These are phyloP conservation scores for Solanum infundibuliforme DNA, from an alignment of 257 asterid genomes.

Conservation along the genomic window DNA sequence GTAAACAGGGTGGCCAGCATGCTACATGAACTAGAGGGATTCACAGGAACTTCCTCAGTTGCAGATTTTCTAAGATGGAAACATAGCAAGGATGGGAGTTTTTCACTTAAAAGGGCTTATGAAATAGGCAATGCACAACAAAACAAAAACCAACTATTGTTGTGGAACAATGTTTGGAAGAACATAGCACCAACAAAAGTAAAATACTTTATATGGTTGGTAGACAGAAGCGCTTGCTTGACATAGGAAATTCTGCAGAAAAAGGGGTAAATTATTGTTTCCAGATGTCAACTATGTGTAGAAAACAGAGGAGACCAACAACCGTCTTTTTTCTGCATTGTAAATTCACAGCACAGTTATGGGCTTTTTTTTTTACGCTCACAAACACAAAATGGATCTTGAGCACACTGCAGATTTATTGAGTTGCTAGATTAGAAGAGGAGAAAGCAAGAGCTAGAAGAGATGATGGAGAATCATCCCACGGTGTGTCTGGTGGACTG, in stretches of 20 bases:
- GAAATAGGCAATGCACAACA: not conserved
- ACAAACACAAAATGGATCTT: not conserved
- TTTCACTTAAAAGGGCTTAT: not conserved
- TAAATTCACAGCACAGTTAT: not conserved
- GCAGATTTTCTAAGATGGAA: not conserved
- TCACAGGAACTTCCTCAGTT: not conserved
- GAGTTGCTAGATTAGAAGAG: not conserved
- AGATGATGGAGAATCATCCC: not conserved
- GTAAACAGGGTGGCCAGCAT: not conserved
- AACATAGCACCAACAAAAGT: not conserved
- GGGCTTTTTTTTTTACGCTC: not conserved
- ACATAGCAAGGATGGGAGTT: not conserved
- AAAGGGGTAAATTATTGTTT: not conserved
- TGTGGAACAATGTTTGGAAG: not conserved
- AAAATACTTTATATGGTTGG: not conserved
- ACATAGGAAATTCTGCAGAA: not conserved
- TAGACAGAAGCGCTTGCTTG: not conserved
- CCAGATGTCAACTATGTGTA: not conserved
- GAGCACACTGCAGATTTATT: not conserved
- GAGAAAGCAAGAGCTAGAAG: not conserved
- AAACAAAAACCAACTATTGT: not conserved
- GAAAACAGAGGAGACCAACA: not conserved
- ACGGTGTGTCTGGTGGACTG: not conserved
- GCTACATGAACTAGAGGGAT: not conserved
- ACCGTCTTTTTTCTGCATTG: not conserved